These are phyloP conservation scores for Claviceps lovelessii DNA, from an alignment of 2,329 filamentous ascomycete species.

Conservation along the genomic window DNA sequence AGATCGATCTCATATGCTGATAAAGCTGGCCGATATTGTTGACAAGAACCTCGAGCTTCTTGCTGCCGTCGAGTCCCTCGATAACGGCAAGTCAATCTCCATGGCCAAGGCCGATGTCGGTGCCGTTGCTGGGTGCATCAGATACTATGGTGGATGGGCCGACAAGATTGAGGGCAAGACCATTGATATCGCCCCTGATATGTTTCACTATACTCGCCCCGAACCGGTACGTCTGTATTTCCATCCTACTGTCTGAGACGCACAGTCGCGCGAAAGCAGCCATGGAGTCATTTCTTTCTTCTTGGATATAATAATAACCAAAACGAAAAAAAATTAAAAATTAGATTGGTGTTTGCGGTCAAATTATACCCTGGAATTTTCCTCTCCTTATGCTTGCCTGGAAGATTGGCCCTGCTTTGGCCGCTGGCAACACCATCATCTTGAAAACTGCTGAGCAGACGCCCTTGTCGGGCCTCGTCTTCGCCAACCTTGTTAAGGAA, in stretches of 20 bases:
- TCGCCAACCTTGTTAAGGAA: slow-evolving; percentile 53
- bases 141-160: slow-evolving; percentile 69
- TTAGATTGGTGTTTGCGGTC: slow-evolving; percentile 60
- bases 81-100: slow-evolving; percentile 71
- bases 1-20: slow-evolving; percentile 53
- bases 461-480: slow-evolving; percentile 53
- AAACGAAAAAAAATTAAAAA: not conserved
- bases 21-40: slow-evolving; percentile 65
- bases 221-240: slow-evolving; percentile 46
- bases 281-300: not conserved
- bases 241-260: not conserved
- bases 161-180: slow-evolving; percentile 88
- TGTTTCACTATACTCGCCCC: slow-evolving; percentile 66
- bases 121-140: slow-evolving; percentile 53
- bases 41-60: slow-evolving; percentile 67
- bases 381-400: slow-evolving; percentile 67
- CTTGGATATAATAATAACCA: not conserved
- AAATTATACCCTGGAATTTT: slow-evolving; percentile 87
- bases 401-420: slow-evolving; percentile 67
- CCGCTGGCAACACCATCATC: slow-evolving; percentile 57
- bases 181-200: slow-evolving; percentile 61
- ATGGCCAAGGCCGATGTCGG: slow-evolving; percentile 64
- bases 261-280: not conserved
- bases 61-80: slow-evolving; percentile 70
- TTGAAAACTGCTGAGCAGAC: slow-evolving; percentile 68